Evolutionary conservation across 2,329 filamentous ascomycete genomes (phyloP).

Genomic region (Trichoderma sp.): DNA sequence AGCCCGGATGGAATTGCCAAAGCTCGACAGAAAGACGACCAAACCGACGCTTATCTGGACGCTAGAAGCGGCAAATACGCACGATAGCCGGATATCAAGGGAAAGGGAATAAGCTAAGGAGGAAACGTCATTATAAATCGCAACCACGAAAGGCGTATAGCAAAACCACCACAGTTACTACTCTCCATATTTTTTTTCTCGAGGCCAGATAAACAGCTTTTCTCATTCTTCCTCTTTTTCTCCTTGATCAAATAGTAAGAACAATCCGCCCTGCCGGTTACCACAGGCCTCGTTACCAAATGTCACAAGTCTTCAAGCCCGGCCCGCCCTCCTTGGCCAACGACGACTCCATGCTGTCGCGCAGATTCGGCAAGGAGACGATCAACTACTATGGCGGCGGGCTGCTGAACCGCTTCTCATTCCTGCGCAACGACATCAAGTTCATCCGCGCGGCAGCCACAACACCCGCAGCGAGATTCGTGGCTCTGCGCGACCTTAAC

Average conservation of each 20-base stretch:
- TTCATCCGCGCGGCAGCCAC: conserved; percentile 68
- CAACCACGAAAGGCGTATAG: background rate
- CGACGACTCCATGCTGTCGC: conserved; percentile 65
- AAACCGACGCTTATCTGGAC: background rate
- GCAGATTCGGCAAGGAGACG: conserved; percentile 75
- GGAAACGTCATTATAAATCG: background rate
- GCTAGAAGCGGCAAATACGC: background rate
- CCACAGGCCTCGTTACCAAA: background rate
- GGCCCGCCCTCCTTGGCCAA: conserved; percentile 25
- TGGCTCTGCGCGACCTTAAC: conserved; percentile 75
- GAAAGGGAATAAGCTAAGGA: background rate
- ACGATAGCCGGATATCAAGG: background rate
- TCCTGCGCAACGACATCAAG: conserved; percentile 66
- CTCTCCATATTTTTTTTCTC: background rate
- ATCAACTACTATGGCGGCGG: conserved; percentile 82
- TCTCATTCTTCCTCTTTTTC: background rate
- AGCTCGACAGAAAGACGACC: background rate
- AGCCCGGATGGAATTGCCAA: background rate
- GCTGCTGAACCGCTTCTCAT: conserved; percentile 75
- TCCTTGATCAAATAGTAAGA: background rate
- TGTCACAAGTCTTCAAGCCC: conserved; percentile 15
- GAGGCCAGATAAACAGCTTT: background rate
- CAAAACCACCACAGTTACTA: background rate
- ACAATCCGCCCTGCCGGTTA: background rate
- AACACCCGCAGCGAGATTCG: conserved; percentile 65